Evolutionary conservation across 257 asterid genomes (phyloP).

Genomic region (Solanum etuberosum): DNA sequence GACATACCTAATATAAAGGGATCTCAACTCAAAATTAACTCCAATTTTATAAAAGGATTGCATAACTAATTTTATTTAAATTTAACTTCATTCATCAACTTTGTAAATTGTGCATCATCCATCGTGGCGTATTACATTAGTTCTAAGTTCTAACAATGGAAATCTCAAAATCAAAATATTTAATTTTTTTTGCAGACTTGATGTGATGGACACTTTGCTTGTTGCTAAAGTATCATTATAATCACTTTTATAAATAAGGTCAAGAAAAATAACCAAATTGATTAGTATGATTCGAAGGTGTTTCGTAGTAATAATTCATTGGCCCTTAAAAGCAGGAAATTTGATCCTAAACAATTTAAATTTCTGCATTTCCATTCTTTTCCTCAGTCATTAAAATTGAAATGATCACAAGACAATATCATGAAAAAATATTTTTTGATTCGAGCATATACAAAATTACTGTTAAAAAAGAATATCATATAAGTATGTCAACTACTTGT

Average conservation of each 20-base stretch:
- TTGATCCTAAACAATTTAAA: not conserved
- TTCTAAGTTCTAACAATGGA: not conserved
- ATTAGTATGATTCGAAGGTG: not conserved
- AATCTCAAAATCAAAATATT: not conserved
- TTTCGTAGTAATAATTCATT: not conserved
- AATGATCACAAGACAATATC: not conserved
- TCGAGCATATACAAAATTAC: not conserved
- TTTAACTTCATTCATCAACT: not conserved
- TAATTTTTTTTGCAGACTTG: not conserved
- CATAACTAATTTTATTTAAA: not conserved
- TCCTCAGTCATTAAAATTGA: not conserved
- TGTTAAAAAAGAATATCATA: not conserved
- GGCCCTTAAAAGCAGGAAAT: not conserved
- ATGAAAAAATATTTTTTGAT: not conserved
- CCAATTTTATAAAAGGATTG: not conserved
- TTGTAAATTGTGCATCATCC: not conserved
- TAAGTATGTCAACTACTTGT: not conserved
- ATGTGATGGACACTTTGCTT: not conserved
- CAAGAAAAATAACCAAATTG: not conserved
- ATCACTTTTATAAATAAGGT: not conserved
- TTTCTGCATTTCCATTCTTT: not conserved
- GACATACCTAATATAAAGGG: not conserved
- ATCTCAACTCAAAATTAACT: not conserved
- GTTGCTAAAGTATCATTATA: not conserved
- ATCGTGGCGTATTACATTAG: not conserved